These are phyloP conservation scores for Camellia oleifera DNA, from an alignment of 179 eudicot genomes.

Conservation along the genomic window DNA sequence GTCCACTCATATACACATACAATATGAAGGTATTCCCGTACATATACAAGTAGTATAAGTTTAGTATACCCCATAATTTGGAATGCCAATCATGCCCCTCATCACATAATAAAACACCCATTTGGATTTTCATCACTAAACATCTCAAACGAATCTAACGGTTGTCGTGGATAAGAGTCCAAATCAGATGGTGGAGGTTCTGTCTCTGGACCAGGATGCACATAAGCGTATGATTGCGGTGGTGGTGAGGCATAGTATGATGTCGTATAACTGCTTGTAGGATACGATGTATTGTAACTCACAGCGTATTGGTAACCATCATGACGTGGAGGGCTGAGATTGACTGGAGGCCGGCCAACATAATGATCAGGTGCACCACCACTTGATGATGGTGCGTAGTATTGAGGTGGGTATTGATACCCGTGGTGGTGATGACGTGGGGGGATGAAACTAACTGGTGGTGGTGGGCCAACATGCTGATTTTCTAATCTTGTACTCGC, in stretches of 20 bases:
- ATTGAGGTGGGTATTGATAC: conserved; percentile 32
- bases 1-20: neutral
- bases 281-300: conserved; percentile 68
- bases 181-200: conserved; percentile 34
- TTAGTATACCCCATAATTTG: neutral
- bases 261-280: conserved; percentile 47
- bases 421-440: conserved; percentile 32
- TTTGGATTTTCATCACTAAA: conserved; percentile 90
- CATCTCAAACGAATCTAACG: conserved; percentile 67
- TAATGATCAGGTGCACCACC: too few species aligned
- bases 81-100: neutral
- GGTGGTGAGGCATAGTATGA: conserved; percentile 57
- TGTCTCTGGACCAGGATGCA: conserved; percentile 35
- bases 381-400: conserved; percentile 41
- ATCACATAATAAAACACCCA: conserved; percentile 65
- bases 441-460: conserved; percentile 25
- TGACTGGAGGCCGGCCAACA: too few species aligned
- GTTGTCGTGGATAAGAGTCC: conserved; percentile 30
- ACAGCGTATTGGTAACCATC: conserved; percentile 25
- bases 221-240: conserved; percentile 44
- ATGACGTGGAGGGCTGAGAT: too few species aligned
- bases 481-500: conserved; percentile 23
- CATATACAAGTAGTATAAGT: conserved; percentile 16
- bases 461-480: conserved; percentile 33
- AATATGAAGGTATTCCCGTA: neutral